A percentile compares a stretch with the other conserved stretches of the same genome.
These are phyloP conservation scores for Artemisia annua DNA, from an alignment of 129 eudicot genomes.

Conservation along the genomic window DNA sequence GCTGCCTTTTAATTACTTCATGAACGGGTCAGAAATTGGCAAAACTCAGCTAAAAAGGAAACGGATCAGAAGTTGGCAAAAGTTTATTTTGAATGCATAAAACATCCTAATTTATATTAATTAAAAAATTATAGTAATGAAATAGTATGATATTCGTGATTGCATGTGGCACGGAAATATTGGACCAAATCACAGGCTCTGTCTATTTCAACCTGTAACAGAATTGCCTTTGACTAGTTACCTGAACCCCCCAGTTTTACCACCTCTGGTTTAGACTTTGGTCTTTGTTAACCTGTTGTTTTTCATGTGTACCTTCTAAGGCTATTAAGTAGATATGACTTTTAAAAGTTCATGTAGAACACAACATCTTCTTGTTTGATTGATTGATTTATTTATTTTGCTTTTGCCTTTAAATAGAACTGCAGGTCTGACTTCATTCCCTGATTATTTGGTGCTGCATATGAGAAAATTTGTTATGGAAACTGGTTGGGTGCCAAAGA, in stretches of 20 bases:
- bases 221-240: background rate
- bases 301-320: background rate
- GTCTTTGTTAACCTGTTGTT: background rate
- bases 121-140: background rate
- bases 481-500: conserved; percentile 97
- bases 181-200: no score
- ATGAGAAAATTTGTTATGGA: conserved; percentile 98
- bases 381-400: background rate
- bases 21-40: background rate
- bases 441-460: conserved; percentile 94
- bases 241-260: background rate
- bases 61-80: no score
- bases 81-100: background rate
- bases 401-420: conserved; percentile 44
- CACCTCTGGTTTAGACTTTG: background rate
- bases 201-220: no score
- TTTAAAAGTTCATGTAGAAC: no score
- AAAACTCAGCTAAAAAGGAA: no score
- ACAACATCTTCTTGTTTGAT: background rate
- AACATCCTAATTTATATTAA: background rate
- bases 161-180: no score
- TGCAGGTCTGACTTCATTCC: conserved; percentile 88
- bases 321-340: no score
- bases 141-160: no score
- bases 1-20: background rate